Base-by-base conservation (phyloP, 495 filamentous ascomycete species). In the Oidiodendron maius region DNA sequence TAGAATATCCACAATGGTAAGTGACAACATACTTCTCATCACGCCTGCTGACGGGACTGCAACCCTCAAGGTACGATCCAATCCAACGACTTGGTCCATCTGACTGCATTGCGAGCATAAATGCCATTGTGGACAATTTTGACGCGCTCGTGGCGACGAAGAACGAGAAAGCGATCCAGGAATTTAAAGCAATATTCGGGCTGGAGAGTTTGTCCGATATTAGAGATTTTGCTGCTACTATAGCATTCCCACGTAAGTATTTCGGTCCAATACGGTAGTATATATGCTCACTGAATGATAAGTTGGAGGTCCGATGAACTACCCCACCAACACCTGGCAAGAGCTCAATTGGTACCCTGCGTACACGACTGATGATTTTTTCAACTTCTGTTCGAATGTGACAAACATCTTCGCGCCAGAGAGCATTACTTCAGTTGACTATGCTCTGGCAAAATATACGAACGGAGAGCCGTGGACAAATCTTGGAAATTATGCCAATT, bases 311-410 rank as follows among this genome's bases (percentile, higher is more conserved):
- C 71, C 71, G 6, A 65, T 72, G 44, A 62, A 60, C 46, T 76
- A 76, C 49, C 63, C 68, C 6, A 70, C 67, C 0, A 64, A 58
- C 24, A 74, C 72, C 5, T 76, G 70, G 71, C 71, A 74, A 46
- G 72, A 74, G 46, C 49, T 76, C 15, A 71, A 67, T 42, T 74
- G 70, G 70, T 58, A 64, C 38, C 62, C 63, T 3, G 23, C 35
- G 3, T 63, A 61, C 16, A 52, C 61, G 21, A 26, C 35, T 13
- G 30, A 37, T 12, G 66, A 76, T 49, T 76, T 76, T 45, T 74
- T 67, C 50, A 51, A 70, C 38, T 76, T 76, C 59, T 74, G 71
- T 48, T 59, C 58, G 4, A 76, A 74, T 43, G 68, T 76, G 25
- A 67, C 71, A 1, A 66, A 74, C 46, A 61, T 71, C 6, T 52